A percentile compares a stretch with the other conserved stretches of the same genome.
These are phyloP conservation scores for Talaromyces marneffei DNA, from an alignment of 2,329 filamentous ascomycete genomes.

Conservation along the genomic window DNA sequence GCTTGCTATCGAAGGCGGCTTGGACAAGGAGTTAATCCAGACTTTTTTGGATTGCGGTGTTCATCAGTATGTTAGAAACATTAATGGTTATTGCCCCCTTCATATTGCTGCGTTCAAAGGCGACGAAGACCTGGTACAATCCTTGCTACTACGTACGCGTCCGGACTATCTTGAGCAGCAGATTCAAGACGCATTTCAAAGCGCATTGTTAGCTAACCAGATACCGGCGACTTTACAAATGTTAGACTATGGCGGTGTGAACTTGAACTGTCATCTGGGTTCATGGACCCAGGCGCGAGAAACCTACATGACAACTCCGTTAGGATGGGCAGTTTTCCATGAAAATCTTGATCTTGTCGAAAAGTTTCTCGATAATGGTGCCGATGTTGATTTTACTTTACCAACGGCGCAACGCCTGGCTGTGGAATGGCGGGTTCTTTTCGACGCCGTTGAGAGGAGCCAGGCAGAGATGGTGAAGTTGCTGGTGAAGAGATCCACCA, in stretches of 20 bases:
- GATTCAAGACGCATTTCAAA: not conserved
- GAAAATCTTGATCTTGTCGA: not conserved
- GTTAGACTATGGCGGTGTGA: not conserved
- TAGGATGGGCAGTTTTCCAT: not conserved
- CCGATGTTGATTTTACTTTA: not conserved
- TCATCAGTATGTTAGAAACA: not conserved
- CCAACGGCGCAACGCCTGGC: not conserved
- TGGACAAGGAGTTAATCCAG: not conserved
- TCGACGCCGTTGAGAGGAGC: not conserved
- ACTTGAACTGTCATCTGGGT: not conserved
- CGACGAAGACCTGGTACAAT: not conserved
- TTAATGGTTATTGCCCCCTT: not conserved
- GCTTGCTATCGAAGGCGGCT: not conserved
- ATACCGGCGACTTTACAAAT: not conserved
- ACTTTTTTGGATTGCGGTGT: not conserved
- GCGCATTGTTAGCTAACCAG: not conserved
- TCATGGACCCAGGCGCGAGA: not conserved
- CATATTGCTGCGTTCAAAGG: conserved; percentile 3
- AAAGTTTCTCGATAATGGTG: not conserved
- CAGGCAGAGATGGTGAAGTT: not conserved
- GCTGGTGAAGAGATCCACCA: not conserved
- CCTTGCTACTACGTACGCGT: not conserved
- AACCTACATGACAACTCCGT: not conserved
- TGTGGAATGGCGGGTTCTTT: not conserved
- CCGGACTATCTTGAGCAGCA: not conserved